Percentiles rank a stretch among this genome's conserved stretches.
Evolutionary conservation across 1,139 yeast genomes (phyloP).

Genomic region (Pichia sp.): DNA sequence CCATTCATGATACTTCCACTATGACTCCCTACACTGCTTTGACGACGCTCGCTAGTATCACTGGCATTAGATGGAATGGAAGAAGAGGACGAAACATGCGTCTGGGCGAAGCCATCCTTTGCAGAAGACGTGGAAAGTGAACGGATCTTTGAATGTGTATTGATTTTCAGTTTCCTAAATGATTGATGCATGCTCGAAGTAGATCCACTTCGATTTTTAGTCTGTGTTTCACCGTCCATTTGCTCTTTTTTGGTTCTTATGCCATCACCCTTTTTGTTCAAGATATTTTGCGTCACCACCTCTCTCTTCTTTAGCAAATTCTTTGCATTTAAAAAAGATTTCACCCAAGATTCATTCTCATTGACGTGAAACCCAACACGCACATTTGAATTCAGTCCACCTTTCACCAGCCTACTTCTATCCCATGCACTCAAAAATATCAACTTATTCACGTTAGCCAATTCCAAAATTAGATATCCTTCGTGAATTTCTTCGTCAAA

Average conservation of each 20-base stretch:
- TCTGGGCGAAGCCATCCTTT: background rate
- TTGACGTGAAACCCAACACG: conserved; percentile 38
- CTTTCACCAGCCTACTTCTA: conserved; percentile 34
- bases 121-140: conserved; percentile 9
- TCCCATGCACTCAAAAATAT: conserved; percentile 46
- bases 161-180: conserved; percentile 12
- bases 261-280: background rate
- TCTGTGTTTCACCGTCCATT: background rate
- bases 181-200: conserved; percentile 11
- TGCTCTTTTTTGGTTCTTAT: background rate
- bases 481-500: conserved; percentile 50
- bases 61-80: conserved; percentile 1
- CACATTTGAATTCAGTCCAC: conserved; percentile 35
- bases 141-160: conserved; percentile 11
- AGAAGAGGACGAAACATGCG: background rate
- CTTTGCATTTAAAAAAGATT: conserved; percentile 45
- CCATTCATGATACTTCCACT: conserved; percentile 9
- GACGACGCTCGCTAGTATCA: conserved; percentile 1
- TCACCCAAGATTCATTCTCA: conserved; percentile 42
- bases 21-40: conserved; percentile 5
- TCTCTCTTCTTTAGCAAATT: conserved; percentile 32
- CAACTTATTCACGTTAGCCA: conserved; percentile 55
- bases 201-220: background rate
- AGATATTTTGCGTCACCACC: conserved; percentile 3
- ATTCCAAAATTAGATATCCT: conserved; percentile 64